These are phyloP conservation scores for Globisporangium barbulae DNA, from an alignment of 352 stramenopile species.

Conservation along the genomic window DNA sequence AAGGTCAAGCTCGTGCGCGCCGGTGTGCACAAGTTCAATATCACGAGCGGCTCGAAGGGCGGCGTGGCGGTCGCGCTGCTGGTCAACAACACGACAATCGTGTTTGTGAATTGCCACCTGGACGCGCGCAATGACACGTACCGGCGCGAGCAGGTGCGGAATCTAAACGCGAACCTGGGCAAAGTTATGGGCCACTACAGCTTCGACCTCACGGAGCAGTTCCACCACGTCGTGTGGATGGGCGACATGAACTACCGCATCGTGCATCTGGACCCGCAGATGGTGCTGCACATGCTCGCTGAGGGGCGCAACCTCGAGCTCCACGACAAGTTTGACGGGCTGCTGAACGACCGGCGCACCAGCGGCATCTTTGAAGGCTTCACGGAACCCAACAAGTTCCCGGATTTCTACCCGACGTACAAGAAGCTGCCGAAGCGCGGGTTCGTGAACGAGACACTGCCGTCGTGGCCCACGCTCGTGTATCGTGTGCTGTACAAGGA, in stretches of 20 bases:
- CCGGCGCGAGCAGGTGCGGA: conserved; percentile 80
- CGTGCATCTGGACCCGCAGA: conserved; percentile 64
- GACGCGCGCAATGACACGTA: conserved; percentile 77
- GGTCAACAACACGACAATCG: conserved; percentile 75
- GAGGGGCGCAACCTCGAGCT: conserved; percentile 71
- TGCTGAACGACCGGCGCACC: conserved; percentile 75
- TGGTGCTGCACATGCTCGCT: conserved; percentile 79
- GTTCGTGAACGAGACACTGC: conserved; percentile 51
- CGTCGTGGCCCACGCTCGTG: conserved; percentile 69
- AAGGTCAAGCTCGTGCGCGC: conserved; percentile 75
- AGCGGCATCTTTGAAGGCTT: conserved; percentile 81
- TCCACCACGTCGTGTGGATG: conserved; percentile 90
- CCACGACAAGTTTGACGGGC: conserved; percentile 82
- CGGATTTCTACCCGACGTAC: conserved; percentile 89
- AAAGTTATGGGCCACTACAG: conserved; percentile 75
- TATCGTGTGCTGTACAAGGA: conserved; percentile 87
- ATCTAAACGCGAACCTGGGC: conserved; percentile 71
- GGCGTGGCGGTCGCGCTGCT: conserved; percentile 72
- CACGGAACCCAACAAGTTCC: conserved; percentile 78
- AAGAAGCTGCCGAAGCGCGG: conserved; percentile 83
- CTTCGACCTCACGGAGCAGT: conserved; percentile 85
- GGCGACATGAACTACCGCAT: conserved; percentile 89
- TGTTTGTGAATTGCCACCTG: conserved; percentile 86
- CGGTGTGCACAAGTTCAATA: conserved; percentile 78
- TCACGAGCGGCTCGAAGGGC: conserved; percentile 79